Evolutionary conservation across 2,329 filamentous ascomycete genomes (phyloP).

Genomic region (Fusarium globosum): DNA sequence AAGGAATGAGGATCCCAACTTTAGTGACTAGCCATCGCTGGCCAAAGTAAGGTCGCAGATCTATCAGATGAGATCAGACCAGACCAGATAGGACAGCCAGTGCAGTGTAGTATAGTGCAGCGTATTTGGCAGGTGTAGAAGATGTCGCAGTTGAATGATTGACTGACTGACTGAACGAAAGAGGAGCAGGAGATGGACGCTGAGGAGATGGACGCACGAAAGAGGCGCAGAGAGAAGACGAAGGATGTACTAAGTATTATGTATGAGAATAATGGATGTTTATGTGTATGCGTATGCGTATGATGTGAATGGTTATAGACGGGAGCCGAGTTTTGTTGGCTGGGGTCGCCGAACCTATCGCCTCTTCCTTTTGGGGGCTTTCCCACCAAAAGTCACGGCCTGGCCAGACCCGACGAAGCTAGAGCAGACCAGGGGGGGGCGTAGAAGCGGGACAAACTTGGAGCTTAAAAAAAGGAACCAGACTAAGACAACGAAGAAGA

Average conservation of each 20-base stretch:
- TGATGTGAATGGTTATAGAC: constrained; percentile 6
- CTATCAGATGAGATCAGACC: not conserved
- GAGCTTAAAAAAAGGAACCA: constrained; percentile 28
- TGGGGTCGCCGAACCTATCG: constrained; percentile 34
- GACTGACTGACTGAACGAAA: not conserved
- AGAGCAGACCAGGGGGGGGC: constrained; percentile 32
- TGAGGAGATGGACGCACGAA: constrained; percentile 10
- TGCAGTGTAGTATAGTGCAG: not conserved
- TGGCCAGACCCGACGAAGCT: not conserved
- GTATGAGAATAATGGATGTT: not conserved
- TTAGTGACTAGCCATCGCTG: constrained; percentile 40
- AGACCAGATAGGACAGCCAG: not conserved
- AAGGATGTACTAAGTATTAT: constrained; percentile 13
- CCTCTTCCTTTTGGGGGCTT: constrained; percentile 22
- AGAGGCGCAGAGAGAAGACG: constrained; percentile 19
- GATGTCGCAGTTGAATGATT: not conserved
- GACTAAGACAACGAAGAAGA: not conserved
- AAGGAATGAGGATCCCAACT: constrained; percentile 34
- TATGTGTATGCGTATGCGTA: not conserved
- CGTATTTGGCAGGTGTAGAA: not conserved
- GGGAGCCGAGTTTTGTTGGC: constrained; percentile 19
- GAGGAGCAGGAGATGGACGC: constrained; percentile 2
- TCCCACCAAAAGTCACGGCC: constrained; percentile 7
- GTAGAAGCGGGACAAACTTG: constrained; percentile 29
- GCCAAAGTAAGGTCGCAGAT: constrained; percentile 26